Evolutionary conservation across 2,329 filamentous ascomycete species (phyloP), one percentile per base, ranked within the genome.

Genomic region (Verticillium nonalfalfae): DNA sequence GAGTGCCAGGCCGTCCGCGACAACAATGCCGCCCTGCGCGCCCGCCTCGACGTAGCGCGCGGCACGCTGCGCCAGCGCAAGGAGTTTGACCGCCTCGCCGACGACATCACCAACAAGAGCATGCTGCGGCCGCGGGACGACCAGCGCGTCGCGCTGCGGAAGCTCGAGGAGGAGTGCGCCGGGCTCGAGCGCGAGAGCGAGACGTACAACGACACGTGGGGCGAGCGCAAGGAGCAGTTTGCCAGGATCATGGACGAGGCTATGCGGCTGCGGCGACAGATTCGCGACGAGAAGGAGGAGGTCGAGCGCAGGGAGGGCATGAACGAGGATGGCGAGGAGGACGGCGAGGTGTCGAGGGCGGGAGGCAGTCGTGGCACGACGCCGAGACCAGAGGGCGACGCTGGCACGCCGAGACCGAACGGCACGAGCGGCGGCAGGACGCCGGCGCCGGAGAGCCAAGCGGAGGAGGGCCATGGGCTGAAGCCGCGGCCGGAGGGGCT

Each of bases 231-330:
- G 64, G 90, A 92, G 68, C 92, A 97, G 75, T 97, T 97, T 74
- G 90, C 89, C 62, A 84, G 86, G 61, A 93, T 98, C 69, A 90
- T 97, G 72, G 90, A 93, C 63, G 94, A 97, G 78, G 92, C 92
- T n/a, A 90, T 90, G 84, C 83, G 91, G 65, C 82, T 98, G 73
- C 81, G 93, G 62, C 83, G 91, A 57, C 82, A 96, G 73, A 97
- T 98, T 70, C 87, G 93, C 63, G 93, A 97, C 70, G 94, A 97
- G 80, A 96, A 97, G 77, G 93, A 97, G 73, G 93, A 97, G 75
- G 91, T 95, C 0, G 93, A 97, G 75, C 82, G 91, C 52, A 85
- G 92, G 60, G 92, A 96, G 74, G 92, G 91, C 35, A 92, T 92
- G 86, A 84, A 86, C 61, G 87, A 86, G 66, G 88, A 86, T 57